Conservation (phyloP, 192 early-diverging fungal genomes). For the Coemansia sp. region DNA sequence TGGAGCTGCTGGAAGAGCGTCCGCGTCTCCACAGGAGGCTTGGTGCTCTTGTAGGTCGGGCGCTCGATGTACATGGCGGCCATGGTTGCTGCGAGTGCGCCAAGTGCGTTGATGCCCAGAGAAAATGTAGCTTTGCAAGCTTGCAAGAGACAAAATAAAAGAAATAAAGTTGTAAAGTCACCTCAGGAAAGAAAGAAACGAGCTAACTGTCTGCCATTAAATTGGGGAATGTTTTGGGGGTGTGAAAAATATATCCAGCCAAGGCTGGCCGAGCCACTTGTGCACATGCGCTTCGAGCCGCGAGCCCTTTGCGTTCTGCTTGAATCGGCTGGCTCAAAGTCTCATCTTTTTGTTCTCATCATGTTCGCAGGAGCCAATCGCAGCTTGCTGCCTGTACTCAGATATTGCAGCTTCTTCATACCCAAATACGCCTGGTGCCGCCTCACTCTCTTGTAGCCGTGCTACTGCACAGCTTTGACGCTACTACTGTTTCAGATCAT, state of each 20-base stretch:
- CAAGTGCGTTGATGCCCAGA: not conserved
- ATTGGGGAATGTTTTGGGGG: constrained; percentile 4
- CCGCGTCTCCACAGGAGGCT: constrained; percentile 40
- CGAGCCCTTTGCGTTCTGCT: no score
- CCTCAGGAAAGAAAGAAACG: no score
- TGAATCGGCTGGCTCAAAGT: no score
- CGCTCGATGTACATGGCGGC: constrained; percentile 44
- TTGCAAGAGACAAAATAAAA: not conserved
- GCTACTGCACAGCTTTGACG: constrained; percentile 4
- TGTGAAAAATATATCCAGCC: not conserved
- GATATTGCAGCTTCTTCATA: not conserved
- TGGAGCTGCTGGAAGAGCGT: constrained; percentile 58
- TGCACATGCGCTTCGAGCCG: no score
- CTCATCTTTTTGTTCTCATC: no score
- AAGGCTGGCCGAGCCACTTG: no score
- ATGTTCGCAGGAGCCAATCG: not conserved
- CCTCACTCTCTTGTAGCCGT: not conserved
- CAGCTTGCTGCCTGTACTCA: not conserved
- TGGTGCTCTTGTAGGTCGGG: constrained; percentile 50
- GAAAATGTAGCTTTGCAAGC: not conserved
- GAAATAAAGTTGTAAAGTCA: not conserved
- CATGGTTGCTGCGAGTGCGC: constrained; percentile 18
- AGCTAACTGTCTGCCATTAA: no score
- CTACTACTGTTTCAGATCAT: not conserved
- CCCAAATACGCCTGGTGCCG: not conserved